Base-by-base conservation (phyloP, 768 basidiomycete species). In the Suillus plorans region DNA sequence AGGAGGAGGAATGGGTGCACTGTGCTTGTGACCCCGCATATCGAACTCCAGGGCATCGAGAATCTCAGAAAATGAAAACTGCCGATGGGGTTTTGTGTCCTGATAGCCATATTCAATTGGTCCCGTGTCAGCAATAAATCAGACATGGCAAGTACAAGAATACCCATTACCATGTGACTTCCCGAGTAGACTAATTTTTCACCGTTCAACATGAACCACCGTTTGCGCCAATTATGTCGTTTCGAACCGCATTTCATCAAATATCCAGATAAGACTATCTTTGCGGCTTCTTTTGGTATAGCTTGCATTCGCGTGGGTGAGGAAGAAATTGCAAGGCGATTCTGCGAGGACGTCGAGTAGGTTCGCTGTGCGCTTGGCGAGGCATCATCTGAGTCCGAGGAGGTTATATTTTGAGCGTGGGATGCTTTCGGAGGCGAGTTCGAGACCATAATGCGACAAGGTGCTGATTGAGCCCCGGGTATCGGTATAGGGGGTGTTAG, bases 181-280 rank as follows among this genome's bases (percentile, higher is more conserved):
- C 88, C 88, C 12, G 88, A 89, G 79, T 99, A 99, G 42, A 94
- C 79, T 61, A 99, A 79, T 72, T 89, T 91, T 71, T 95, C 93
- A 45, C 89, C 88, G 45, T 89, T 94, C n/a, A 99, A 80, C 44
- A 93, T 89, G 71, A 99, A 99, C 97, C 96, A 99, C 36, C 97
- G 81, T 78, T 99, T 99, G 63, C 95, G 85, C 97, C 97, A 99
- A 69, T 88, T 93, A 70, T 92, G 90, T 72, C 97, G 86, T 69
- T 96, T 94, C 52, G 90, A 89, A 34, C 94, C 95, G 76, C 94
- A 95, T 73, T 99, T 99, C 92, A 96, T 95, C 66, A 99, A 81
- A 76, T 99, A 99, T 2, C 95, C 95, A 22, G 88, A 87, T 5
- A 97, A 74, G 45, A 99, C 89, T 45, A 89, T 81, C 79, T 95